A percentile compares a stretch with the other conserved stretches of the same genome.
Evolutionary conservation across 148 eudicot species (phyloP).

Genomic region (Camellia sinensis): DNA sequence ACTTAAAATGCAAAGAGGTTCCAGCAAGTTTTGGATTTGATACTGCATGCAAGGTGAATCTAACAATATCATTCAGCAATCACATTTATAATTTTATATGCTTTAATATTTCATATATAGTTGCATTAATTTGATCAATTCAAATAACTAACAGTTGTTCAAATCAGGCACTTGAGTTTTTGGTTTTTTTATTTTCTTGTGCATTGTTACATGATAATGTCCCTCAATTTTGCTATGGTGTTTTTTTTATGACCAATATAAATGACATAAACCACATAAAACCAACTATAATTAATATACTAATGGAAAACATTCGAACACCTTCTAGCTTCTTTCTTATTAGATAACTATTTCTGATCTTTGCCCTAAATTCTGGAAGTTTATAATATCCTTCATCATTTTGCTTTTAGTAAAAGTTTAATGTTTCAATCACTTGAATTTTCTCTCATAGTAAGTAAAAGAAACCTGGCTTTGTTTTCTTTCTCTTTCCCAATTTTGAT

Average conservation of each 20-base stretch:
- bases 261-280: neutral
- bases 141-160: neutral
- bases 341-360: neutral
- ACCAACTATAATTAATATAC: neutral
- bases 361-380: neutral
- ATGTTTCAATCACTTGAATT: neutral
- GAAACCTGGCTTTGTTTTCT: neutral
- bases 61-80: neutral
- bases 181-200: neutral
- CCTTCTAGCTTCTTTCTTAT: neutral
- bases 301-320: neutral
- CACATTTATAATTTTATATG: constrained; percentile 4
- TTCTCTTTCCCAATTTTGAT: neutral
- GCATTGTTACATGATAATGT: neutral
- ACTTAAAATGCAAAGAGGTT: constrained; percentile 92
- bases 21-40: constrained; percentile 98
- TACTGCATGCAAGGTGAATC: constrained; percentile 97
- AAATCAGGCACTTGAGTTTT: neutral
- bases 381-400: neutral
- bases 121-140: constrained; percentile 2
- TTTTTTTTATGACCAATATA: neutral
- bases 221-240: neutral
- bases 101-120: neutral
- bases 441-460: neutral
- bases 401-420: neutral